Base-by-base conservation (phyloP, 2,329 filamentous ascomycete genomes). In the Penicillium sp. region DNA sequence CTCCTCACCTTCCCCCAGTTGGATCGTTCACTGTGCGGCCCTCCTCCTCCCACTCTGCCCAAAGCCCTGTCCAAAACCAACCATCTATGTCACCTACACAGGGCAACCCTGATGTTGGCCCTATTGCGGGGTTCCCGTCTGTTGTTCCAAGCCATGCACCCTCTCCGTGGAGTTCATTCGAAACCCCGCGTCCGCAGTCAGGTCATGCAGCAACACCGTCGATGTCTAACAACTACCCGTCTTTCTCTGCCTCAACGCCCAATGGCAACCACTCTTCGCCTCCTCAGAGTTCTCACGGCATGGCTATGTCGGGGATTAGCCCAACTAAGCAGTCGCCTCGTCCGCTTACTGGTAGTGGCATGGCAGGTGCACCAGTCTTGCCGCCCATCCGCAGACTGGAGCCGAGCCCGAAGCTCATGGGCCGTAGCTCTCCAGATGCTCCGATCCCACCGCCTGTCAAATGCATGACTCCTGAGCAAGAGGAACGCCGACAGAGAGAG, bases 31-130 rank as follows among this genome's bases (percentile, higher is more conserved):
- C 64, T 39, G 65, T 61, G 29, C 70, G 69, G 33, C 70, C 70
- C n/a, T 65, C 68, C 17, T 72, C 72, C 4, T 70, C 70, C 37
- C 69, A 73, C 48, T 70, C 70, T 22, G 54, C 58, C 6, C 63
- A 66, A 38, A 65, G 61, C 42, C 64, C 60, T 31, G 67, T 73
- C 19, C 66, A 74, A 41, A 73, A 73, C 48, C 69, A 67, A 13
- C 71, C 72, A 1, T 70, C 72, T 1, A 73, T 75, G 66, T 75
- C 74, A 19, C 73, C 73, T 21, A 72, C 76, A 48, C 61, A 77
- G 65, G 67, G 76, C 49, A 66, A 78, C 61, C 61, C 73, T 64
- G 67, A 78, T 59, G 62, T 74, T 40, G 71, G 72, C 4, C 70
- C 69, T 44, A 62, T 75, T 39, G 72, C 70, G 19, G 72, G 72